Percentiles rank a stretch among this genome's conserved stretches.
phyloP scores from a whole-genome alignment of 179 eudicot genomes.

The Beta lomatogona region DNA sequence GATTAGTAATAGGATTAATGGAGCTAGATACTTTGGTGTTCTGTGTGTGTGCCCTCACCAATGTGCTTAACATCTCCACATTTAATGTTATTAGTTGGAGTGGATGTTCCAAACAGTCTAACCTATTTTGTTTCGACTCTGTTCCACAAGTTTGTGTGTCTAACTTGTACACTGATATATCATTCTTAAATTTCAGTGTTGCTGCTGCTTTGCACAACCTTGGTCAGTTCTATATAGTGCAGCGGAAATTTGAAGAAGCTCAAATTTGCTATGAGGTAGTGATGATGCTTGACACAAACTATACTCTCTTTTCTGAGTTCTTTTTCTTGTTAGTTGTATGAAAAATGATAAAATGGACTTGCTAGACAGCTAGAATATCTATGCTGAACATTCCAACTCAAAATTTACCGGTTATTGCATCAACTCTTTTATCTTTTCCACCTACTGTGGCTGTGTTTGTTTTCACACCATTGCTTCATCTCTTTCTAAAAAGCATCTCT shows the following conservation, averaged over 20 bases:
- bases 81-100: neutral
- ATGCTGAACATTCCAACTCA: neutral
- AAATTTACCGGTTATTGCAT: neutral
- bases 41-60: neutral
- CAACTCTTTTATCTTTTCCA: neutral
- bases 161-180: neutral
- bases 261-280: constrained; percentile 77
- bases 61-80: neutral
- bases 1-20: no score
- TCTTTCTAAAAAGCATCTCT: neutral
- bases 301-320: neutral
- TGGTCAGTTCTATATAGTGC: constrained; percentile 80
- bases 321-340: neutral
- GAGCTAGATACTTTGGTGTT: no score
- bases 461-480: neutral
- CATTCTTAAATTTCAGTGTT: constrained; percentile 46
- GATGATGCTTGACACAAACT: neutral
- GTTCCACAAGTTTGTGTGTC: neutral
- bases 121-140: neutral
- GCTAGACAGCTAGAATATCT: neutral
- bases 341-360: neutral
- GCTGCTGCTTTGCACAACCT: constrained; percentile 93
- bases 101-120: neutral
- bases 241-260: constrained; percentile 72
- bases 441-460: neutral